Evolutionary conservation across 192 early-diverging fungal genomes (phyloP).

Genomic region (Rhizoclosmatium sp.): DNA sequence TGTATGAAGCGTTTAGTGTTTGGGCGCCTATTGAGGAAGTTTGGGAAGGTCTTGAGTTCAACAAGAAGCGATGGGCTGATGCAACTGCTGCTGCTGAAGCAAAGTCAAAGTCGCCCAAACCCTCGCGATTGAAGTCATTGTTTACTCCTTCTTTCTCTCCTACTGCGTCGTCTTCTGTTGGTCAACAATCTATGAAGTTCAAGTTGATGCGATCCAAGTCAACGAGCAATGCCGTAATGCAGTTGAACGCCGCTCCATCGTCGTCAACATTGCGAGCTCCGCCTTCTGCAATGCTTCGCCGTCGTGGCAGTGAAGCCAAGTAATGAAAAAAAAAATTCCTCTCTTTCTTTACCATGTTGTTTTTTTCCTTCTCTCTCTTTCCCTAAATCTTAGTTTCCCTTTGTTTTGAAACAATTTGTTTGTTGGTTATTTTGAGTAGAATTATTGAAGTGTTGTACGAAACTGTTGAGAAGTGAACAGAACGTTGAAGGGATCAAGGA

Average conservation of each 20-base stretch:
- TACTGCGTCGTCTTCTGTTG: neutral
- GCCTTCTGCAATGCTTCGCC: neutral
- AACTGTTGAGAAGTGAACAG: neutral
- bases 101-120: neutral
- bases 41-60: slow-evolving; percentile 44
- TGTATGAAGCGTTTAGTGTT: slow-evolving; percentile 55
- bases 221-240: slow-evolving; percentile 18
- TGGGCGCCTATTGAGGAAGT: slow-evolving; percentile 51
- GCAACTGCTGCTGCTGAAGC: slow-evolving; percentile 2
- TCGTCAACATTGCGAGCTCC: neutral
- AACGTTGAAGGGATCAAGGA: too few relatives aligned
- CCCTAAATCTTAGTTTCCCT: neutral
- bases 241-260: neutral
- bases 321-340: neutral
- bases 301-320: neutral
- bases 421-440: neutral
- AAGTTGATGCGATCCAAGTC: slow-evolving; percentile 33
- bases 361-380: slow-evolving; percentile 12
- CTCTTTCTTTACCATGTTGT: neutral
- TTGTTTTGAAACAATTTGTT: neutral
- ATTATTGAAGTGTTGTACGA: neutral
- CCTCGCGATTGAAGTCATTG: slow-evolving; percentile 1
- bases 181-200: neutral
- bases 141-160: slow-evolving; percentile 3
- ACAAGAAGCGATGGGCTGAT: slow-evolving; percentile 34